phyloP scores from a whole-genome alignment of 495 filamentous ascomycete genomes.

The Podospora fimiseda region DNA sequence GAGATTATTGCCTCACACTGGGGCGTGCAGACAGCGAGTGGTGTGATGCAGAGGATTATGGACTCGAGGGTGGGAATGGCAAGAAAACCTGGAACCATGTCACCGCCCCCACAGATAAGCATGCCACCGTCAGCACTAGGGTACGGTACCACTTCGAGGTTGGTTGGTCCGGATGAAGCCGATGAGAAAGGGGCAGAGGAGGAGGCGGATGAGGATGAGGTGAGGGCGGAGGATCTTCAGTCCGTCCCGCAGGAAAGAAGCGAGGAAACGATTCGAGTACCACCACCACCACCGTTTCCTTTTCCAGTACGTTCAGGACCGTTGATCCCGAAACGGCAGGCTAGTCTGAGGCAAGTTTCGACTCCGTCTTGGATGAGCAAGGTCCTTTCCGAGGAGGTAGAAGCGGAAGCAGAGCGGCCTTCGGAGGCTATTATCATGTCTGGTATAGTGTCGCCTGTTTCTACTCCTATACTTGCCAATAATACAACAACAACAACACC shows the following conservation, averaged over 20 bases:
- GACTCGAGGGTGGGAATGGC: constrained; percentile 7
- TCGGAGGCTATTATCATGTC: too few species aligned
- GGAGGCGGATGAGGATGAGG: neutral
- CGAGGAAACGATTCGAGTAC: constrained; percentile 9
- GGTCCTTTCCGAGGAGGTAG: neutral
- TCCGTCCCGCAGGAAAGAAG: neutral
- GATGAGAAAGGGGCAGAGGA: neutral
- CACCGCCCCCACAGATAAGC: neutral
- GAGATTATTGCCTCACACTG: constrained; percentile 40
- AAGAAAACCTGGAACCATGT: neutral
- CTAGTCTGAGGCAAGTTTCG: constrained; percentile 18
- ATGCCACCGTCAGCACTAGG: neutral
- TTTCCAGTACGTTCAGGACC: constrained; percentile 19
- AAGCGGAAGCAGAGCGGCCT: neutral
- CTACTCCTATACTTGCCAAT: too few species aligned
- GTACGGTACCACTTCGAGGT: neutral
- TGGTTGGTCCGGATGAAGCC: neutral
- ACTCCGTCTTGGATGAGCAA: neutral
- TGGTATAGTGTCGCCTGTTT: neutral
- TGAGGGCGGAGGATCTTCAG: neutral
- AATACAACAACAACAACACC: neutral
- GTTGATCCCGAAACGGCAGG: constrained; percentile 26
- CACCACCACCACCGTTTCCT: neutral
- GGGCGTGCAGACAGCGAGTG: constrained; percentile 30
- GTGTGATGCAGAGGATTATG: constrained; percentile 32